These are phyloP conservation scores for Podosphaera fusca DNA, from an alignment of 2,329 filamentous ascomycete genomes.

Conservation along the genomic window DNA sequence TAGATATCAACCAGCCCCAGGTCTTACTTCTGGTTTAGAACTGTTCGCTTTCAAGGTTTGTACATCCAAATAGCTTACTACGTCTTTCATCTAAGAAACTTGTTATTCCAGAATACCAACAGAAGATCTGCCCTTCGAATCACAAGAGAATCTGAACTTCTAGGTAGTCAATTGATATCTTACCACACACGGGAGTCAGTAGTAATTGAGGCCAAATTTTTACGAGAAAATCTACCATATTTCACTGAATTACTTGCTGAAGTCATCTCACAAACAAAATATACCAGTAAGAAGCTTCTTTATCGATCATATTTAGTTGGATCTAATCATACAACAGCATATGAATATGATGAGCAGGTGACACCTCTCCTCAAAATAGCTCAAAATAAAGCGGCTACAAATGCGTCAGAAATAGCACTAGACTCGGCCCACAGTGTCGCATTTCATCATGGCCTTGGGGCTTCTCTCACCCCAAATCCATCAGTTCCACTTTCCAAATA, in stretches of 20 bases:
- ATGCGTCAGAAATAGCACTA: slow-evolving; percentile 44
- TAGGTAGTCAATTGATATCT: slow-evolving; percentile 71
- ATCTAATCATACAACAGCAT: slow-evolving; percentile 28
- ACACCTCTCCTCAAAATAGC: slow-evolving; percentile 51
- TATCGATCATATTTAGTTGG: not conserved
- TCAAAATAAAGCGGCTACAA: slow-evolving; percentile 47
- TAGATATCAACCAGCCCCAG: slow-evolving; percentile 73
- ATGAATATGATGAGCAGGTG: slow-evolving; percentile 81
- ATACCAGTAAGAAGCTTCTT: slow-evolving; percentile 33
- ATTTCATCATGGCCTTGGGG: slow-evolving; percentile 83
- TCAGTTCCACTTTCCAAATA: slow-evolving; percentile 57
- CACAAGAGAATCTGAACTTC: slow-evolving; percentile 80
- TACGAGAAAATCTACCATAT: slow-evolving; percentile 88
- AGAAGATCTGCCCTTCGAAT: slow-evolving; percentile 82
- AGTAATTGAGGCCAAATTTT: slow-evolving; percentile 81
- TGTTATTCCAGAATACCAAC: slow-evolving; percentile 44
- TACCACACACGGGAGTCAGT: slow-evolving; percentile 87
- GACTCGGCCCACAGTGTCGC: slow-evolving; percentile 70
- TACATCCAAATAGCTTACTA: slow-evolving; percentile 15
- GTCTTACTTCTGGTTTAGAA: slow-evolving; percentile 72
- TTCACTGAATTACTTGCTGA: slow-evolving; percentile 90
- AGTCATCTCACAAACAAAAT: slow-evolving; percentile 73
- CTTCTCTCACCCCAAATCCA: slow-evolving; percentile 48
- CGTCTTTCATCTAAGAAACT: slow-evolving; percentile 3
- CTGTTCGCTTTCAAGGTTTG: slow-evolving; percentile 85